Percentiles rank a stretch among this genome's conserved stretches.
Evolutionary conservation across 2,329 filamentous ascomycete genomes (phyloP).

Genomic region (Exophiala calicioides): DNA sequence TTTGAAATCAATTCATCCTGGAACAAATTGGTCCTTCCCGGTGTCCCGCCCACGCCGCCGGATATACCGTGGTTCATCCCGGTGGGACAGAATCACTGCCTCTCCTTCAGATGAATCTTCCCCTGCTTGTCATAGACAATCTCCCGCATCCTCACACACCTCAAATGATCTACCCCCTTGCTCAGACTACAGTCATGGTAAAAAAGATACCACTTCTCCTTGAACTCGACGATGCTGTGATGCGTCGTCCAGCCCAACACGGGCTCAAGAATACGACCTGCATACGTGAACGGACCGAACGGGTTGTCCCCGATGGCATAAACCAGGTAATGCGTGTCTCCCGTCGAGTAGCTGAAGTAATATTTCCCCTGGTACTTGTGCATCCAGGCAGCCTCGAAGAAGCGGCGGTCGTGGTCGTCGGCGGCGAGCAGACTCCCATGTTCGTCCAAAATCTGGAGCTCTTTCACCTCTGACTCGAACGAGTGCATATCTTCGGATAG

Average conservation of each 20-base stretch:
- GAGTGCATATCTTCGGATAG: constrained; percentile 66
- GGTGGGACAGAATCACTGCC: no score
- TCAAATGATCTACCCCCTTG: constrained; percentile 67
- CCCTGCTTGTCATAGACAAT: constrained; percentile 43
- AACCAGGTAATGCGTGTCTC: constrained; percentile 72
- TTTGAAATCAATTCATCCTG: no score
- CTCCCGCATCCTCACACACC: constrained; percentile 73
- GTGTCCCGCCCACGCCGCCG: no score
- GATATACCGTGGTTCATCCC: no score
- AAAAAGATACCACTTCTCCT: constrained; percentile 72
- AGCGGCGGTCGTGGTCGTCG: constrained; percentile 71
- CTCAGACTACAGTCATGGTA: constrained; percentile 73
- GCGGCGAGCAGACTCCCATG: constrained; percentile 61
- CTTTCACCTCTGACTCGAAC: constrained; percentile 57
- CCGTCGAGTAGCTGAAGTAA: constrained; percentile 77
- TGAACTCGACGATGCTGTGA: constrained; percentile 74
- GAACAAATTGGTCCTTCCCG: no score
- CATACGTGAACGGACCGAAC: constrained; percentile 71
- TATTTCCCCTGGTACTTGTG: constrained; percentile 70
- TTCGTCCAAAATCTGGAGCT: constrained; percentile 66
- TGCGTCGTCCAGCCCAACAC: constrained; percentile 81
- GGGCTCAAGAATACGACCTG: constrained; percentile 70
- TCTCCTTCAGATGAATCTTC: constrained; percentile 21
- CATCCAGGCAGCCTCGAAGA: constrained; percentile 81
- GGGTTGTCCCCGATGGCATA: constrained; percentile 68